Conservation (phyloP, 2,329 filamentous ascomycete species). For the Colletotrichum costaricense region DNA sequence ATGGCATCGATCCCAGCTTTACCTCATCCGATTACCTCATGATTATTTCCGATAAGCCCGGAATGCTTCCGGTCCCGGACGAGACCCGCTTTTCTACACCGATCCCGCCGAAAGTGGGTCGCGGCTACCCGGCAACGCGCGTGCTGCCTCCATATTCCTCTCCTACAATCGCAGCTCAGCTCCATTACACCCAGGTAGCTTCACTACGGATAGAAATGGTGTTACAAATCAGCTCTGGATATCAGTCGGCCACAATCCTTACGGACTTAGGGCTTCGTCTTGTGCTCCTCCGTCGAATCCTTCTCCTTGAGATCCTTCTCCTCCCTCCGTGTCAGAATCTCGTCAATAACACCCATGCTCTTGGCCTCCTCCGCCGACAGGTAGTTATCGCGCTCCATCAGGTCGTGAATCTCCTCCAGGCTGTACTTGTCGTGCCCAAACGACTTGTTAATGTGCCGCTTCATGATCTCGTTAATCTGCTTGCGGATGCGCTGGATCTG, state of each 20-base stretch:
- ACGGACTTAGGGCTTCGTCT: conserved; percentile 31
- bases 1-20: neutral
- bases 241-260: neutral
- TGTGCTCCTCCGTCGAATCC: conserved; percentile 27
- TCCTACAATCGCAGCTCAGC: neutral
- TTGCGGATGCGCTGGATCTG: conserved; percentile 90
- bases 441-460: conserved; percentile 82
- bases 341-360: conserved; percentile 91
- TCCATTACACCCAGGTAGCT: neutral
- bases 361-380: conserved; percentile 89
- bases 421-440: conserved; percentile 81
- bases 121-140: conserved; percentile 29
- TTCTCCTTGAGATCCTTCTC: conserved; percentile 42
- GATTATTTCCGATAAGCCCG: conserved; percentile 23
- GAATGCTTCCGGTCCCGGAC: conserved; percentile 30
- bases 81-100: conserved; percentile 19
- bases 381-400: conserved; percentile 98
- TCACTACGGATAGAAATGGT: neutral
- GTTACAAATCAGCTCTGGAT: neutral
- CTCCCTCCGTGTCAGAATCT: conserved; percentile 79
- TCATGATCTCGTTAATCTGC: conserved; percentile 92
- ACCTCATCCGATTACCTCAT: neutral
- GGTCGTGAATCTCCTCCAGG: conserved; percentile 85
- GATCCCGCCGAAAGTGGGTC: conserved; percentile 18
- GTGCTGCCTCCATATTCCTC: neutral